Evolutionary conservation across 192 early-diverging fungal species (phyloP), one percentile per base, ranked within the genome.

Genomic region (Linnemannia zychae): DNA sequence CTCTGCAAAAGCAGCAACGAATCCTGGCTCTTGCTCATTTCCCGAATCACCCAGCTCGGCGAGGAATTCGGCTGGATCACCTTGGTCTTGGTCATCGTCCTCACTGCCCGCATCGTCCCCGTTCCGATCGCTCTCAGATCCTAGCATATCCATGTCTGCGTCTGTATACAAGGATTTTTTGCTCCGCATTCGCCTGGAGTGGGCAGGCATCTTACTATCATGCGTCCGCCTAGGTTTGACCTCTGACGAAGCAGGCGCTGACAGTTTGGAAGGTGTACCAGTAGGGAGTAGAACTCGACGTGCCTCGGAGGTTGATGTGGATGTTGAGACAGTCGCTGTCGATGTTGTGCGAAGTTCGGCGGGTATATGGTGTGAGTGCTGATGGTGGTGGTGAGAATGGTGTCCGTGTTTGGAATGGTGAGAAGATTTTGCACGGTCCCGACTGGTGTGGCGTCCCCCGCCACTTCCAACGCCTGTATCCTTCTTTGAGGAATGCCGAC

Each of bases 91-190:
- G 12, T 57, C 34, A 60, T 80, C 72, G 2, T 74, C 63, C 16
- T 44, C 74, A 7, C 72, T 53, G n/a, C 38, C 46, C 0, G 36
- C 67, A 20, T 67, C 71, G 4, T 36, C 22, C 20, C 71, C 65
- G 5, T 67, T 65, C 38, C 65, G 74, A 46, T 66, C 77, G 34
- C 72, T 74, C 22, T 69, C 83, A 13, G 83, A 85, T 5, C 68
- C 83, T 4, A 85, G 52, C 60, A 85, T 57, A 53, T 85, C 83
- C 78, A 85, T 48, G 36, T 85, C 83, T 9, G 69, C 83, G 50
- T 85, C 83, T 5, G 83, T 85, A 18, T 85, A 85, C 15, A 79
- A 74, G 28, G 83, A 85, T 17, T 79, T 85, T 65, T 71, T 78
- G 31, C 33, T 71, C 15, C 67, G n/a, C 47, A 49, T 38, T 46